phyloP scores from a whole-genome alignment of 2,329 filamentous ascomycete species.

The Pseudocercospora crystallina region DNA sequence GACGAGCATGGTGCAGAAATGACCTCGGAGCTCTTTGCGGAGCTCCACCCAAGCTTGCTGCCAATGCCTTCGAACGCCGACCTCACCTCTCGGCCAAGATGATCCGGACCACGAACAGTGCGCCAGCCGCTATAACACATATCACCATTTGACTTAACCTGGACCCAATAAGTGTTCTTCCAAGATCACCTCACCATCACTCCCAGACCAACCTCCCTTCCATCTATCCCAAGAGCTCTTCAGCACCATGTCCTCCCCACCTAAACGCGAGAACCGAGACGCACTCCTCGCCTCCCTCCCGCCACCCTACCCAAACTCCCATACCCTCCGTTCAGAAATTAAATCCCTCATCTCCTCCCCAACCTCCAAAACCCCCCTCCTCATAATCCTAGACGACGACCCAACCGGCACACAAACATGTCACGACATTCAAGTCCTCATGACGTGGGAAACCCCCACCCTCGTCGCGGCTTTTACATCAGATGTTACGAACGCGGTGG shows the following conservation, averaged over 20 bases:
- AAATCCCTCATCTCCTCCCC: slow-evolving; percentile 8
- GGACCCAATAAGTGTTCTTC: too few species aligned
- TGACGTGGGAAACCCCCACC: slow-evolving; percentile 52
- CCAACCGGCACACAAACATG: slow-evolving; percentile 62
- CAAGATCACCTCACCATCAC: not conserved
- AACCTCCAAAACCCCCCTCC: slow-evolving; percentile 7
- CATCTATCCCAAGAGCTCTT: not conserved
- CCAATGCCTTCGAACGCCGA: slow-evolving; percentile 10
- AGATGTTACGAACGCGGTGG: slow-evolving; percentile 8
- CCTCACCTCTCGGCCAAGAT: slow-evolving; percentile 1
- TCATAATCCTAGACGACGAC: slow-evolving; percentile 18
- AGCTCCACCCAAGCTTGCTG: not conserved
- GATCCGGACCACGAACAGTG: slow-evolving; percentile 2
- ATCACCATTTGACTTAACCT: too few species aligned
- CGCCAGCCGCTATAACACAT: too few species aligned
- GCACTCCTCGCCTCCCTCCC: slow-evolving; percentile 11
- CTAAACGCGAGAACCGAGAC: slow-evolving; percentile 6
- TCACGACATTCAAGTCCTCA: slow-evolving; percentile 57
- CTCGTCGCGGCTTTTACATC: slow-evolving; percentile 48
- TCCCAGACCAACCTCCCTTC: not conserved
- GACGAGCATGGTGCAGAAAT: too few species aligned
- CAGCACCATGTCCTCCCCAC: not conserved
- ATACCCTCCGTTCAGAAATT: slow-evolving; percentile 7
- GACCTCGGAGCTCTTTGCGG: too few species aligned
- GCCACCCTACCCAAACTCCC: slow-evolving; percentile 5